Base-by-base conservation (phyloP, 345 rosid genomes). In the Hypericum perforatum region DNA sequence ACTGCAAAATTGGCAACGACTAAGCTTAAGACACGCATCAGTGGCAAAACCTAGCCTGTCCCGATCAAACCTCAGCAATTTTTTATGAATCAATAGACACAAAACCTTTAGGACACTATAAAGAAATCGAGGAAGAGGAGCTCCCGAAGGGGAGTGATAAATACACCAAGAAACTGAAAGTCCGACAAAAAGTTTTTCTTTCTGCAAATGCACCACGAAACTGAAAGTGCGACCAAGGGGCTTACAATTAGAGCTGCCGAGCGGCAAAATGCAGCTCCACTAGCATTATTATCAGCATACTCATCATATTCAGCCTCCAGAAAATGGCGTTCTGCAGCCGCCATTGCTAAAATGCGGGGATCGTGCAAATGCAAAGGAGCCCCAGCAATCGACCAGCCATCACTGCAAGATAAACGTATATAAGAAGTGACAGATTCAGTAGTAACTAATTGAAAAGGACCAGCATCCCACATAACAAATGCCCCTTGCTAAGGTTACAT, bases 241-340 rank as follows among this genome's bases (percentile, higher is more conserved):
- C 70, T 59, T 60, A 66, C 70, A 66, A 66, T 66, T 40, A 66
- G 41, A 43, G 70, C 61, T 0, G 64, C 70, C 48, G 61, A 59
- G 39, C 61, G 64, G 39, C 64, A 66, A 54, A 54, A 59, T 41
- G 65, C 50, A 37, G 64, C 65, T 44, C 64, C 64, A 49, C 58
- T 59, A 16, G 64, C 70, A 60, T 46, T 66, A n/a, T 52, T 49
- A 66, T 66, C 57, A 16, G 60, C 56, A 54, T 66, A 60, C 9
- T 66, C 61, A 16, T 66, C 64, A 14, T 66, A 60, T 36, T 60
- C 70, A 8, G 61, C 60, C 52, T 60, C 70, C 49, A 54, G 47
- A 29, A 42, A 49, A 54, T 29, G 53, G 40, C 53, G 61, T 50
- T 66, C 70, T 14, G 70, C 70, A 15, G 64, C 70, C 5, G 64